phyloP scores from a whole-genome alignment of 2,329 filamentous ascomycete species.

The Penicillium sclerotigenum region DNA sequence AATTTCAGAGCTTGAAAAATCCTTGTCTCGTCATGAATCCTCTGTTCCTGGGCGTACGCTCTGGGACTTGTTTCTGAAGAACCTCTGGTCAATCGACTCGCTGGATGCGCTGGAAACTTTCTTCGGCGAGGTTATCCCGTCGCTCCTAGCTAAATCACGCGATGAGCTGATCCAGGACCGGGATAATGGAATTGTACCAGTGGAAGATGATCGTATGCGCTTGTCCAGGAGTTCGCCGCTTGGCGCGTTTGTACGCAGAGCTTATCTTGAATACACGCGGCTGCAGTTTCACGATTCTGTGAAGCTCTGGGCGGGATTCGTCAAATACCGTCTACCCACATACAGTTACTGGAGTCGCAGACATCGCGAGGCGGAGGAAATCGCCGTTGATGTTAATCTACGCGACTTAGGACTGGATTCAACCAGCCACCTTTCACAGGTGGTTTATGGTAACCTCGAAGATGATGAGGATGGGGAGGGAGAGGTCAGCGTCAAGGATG shows the following conservation, averaged over 20 bases:
- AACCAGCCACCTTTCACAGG: slow-evolving; percentile 47
- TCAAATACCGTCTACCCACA: slow-evolving; percentile 75
- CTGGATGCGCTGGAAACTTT: slow-evolving; percentile 77
- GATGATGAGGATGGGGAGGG: slow-evolving; percentile 41
- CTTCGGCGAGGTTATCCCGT: slow-evolving; percentile 57
- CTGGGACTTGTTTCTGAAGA: slow-evolving; percentile 81
- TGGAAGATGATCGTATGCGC: slow-evolving; percentile 51
- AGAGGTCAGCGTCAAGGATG: slow-evolving; percentile 69
- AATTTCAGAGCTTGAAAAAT: slow-evolving; percentile 49
- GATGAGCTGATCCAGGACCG: slow-evolving; percentile 58
- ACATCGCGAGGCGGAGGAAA: slow-evolving; percentile 46
- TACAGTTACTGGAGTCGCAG: slow-evolving; percentile 58
- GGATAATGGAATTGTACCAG: slow-evolving; percentile 52
- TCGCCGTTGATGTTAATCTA: slow-evolving; percentile 62
- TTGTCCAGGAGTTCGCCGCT: slow-evolving; percentile 73
- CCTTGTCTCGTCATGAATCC: slow-evolving; percentile 46
- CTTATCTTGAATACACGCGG: slow-evolving; percentile 73
- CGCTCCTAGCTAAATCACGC: slow-evolving; percentile 60
- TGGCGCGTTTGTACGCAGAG: slow-evolving; percentile 73
- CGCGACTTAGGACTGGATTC: slow-evolving; percentile 57
- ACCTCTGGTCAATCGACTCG: slow-evolving; percentile 79
- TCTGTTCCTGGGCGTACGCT: slow-evolving; percentile 70
- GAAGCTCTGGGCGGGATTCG: slow-evolving; percentile 77
- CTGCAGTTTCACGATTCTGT: slow-evolving; percentile 76
- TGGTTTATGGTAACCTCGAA: slow-evolving; percentile 51